Percentiles rank a stretch among this genome's conserved stretches.
Evolutionary conservation across 2,329 filamentous ascomycete genomes (phyloP).

Genomic region (Aspergillus texensis): DNA sequence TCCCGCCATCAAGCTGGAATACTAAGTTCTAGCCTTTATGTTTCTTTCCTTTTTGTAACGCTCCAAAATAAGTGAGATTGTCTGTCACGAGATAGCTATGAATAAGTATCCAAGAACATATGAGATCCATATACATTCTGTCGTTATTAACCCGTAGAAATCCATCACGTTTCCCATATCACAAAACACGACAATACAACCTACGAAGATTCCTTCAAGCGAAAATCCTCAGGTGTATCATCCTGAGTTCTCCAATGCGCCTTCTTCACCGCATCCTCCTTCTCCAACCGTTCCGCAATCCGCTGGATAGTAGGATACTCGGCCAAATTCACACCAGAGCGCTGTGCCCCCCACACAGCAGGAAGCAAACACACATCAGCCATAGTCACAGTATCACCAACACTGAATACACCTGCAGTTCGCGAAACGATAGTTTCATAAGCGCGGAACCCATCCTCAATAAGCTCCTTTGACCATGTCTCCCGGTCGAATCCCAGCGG

Average conservation of each 20-base stretch:
- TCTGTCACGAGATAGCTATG: conserved; percentile 14
- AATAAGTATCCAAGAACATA: conserved; percentile 1
- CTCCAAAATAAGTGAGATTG: conserved; percentile 8
- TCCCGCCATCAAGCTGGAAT: conserved; percentile 42
- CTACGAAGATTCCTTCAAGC: conserved; percentile 20
- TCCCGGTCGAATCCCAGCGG: conserved; percentile 48
- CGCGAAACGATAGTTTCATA: conserved; percentile 53
- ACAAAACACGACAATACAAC: background rate
- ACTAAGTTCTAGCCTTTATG: conserved; percentile 2
- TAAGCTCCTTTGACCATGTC: conserved; percentile 57
- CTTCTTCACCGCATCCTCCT: conserved; percentile 54
- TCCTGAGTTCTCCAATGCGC: conserved; percentile 59
- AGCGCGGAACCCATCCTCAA: conserved; percentile 57
- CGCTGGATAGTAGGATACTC: conserved; percentile 51
- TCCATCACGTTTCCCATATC: background rate
- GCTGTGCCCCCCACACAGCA: conserved; percentile 60
- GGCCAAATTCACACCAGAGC: conserved; percentile 57
- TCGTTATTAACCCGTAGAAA: background rate
- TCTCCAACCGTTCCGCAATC: conserved; percentile 52
- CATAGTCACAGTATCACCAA: conserved; percentile 58
- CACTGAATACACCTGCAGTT: conserved; percentile 54
- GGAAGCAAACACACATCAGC: conserved; percentile 63
- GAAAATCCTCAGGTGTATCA: conserved; percentile 55
- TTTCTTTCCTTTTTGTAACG: conserved; percentile 7
- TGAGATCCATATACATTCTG: background rate